A percentile compares a stretch with the other conserved stretches of the same genome.
phyloP scores from a whole-genome alignment of 1,284 basidiomycete species.

The Apiotrichum sp. region DNA sequence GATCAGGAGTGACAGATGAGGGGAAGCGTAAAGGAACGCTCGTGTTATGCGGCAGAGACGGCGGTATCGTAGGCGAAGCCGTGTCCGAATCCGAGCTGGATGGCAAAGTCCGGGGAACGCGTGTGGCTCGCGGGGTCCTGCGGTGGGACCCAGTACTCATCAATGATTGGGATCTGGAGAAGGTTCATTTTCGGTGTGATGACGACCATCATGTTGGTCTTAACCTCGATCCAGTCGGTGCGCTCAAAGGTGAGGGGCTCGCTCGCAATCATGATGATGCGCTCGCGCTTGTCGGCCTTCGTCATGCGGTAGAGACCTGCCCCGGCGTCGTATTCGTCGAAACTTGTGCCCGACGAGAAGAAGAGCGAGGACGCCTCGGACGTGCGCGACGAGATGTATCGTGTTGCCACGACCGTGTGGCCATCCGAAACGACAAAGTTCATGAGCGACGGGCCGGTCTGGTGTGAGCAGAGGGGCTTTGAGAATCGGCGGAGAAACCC shows the following conservation, averaged over 20 bases:
- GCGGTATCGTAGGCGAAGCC: conserved; percentile 15
- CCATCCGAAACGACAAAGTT: conserved; percentile 97
- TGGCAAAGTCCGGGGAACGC: conserved; percentile 44
- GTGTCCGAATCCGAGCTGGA: conserved; percentile 41
- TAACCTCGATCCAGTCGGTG: conserved; percentile 73
- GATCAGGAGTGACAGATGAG: background rate
- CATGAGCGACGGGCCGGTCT: conserved; percentile 71
- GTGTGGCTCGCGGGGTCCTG: conserved; percentile 38
- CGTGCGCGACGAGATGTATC: conserved; percentile 84
- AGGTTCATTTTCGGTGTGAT: conserved; percentile 86
- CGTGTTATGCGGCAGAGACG: background rate
- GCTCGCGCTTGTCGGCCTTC: conserved; percentile 80
- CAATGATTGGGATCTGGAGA: conserved; percentile 86
- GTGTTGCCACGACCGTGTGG: conserved; percentile 82
- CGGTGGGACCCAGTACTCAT: conserved; percentile 70
- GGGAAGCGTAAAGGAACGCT: too few species aligned
- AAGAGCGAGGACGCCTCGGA: conserved; percentile 93
- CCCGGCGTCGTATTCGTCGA: conserved; percentile 79
- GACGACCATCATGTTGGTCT: conserved; percentile 86
- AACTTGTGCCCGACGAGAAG: conserved; percentile 90
- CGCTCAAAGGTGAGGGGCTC: conserved; percentile 87
- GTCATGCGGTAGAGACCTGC: conserved; percentile 84
- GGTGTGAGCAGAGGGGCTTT: background rate
- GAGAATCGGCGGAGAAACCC: too few species aligned
- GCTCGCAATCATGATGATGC: conserved; percentile 88